Evolutionary conservation across 371 early-diverging fungal species (phyloP), one percentile per base, ranked within the genome.

Genomic region (Saksenaea vasiformis): DNA sequence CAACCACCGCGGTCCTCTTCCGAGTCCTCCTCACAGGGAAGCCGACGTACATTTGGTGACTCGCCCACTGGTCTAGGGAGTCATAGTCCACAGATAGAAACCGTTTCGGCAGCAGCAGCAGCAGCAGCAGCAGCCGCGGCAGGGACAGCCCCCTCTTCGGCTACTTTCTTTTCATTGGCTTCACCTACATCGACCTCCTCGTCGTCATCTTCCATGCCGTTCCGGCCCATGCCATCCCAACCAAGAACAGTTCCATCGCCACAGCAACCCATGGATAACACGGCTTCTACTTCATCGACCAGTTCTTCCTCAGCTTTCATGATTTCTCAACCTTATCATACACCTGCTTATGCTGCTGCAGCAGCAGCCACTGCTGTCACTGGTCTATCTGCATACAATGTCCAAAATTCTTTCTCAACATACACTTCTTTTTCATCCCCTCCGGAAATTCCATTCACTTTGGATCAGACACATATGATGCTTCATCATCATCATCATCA

Each of bases 21-120:
- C 22, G 76, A 69, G 43, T 67, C 72, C 14, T 67, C 69, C 22
- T 67, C 67, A 5, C 65, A 66, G 34, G 56, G 53, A 22, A 56
- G 51, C 36, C 41, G 58, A 26, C 37, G 27, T 8, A 51, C 56
- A 34, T 58, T 58, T n/a, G 54, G 27, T 1, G 47, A 34, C 8
- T 51, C 61, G n/a, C 36, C 47, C 3, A 28, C 59, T 3, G 17
- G 22, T 24, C 37, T 57, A 7, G 34, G 54, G 10, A 61, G 61
- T 34, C 56, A 56, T 35, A 34, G 43, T 55, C 63, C 58, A 14
- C 22, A 43, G 31, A 31, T 7, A 7, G 31, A 31, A 39, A 27
- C 60, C n/a, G 43, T 24, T 10, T 26, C 39, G 5, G 24, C 58
- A 9, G 7, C 60, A 0, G 43, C 28, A 41, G 28, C 44, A 4